A percentile compares a stretch with the other conserved stretches of the same genome.
Evolutionary conservation across 164 flowering plant genomes (phyloP).

Genomic region (Macadamia integrifolia): DNA sequence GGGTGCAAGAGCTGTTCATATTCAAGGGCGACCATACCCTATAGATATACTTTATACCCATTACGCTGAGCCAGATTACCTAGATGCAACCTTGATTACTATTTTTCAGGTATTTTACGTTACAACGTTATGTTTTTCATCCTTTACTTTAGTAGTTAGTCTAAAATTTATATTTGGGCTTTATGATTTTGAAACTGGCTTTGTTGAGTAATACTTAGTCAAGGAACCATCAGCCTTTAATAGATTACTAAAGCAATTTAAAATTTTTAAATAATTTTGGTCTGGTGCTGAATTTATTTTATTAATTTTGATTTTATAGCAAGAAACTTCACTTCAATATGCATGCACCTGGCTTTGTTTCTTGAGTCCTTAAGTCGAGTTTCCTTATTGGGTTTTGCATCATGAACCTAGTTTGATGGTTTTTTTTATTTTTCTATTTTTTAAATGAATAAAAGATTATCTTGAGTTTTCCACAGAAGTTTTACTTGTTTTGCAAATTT

Average conservation of each 20-base stretch:
- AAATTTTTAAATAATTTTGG: too few species aligned
- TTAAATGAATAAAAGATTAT: neutral
- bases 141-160: neutral
- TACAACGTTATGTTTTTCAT: neutral
- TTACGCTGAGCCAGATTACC: constrained; percentile 59
- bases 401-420: neutral
- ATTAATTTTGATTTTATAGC: too few species aligned
- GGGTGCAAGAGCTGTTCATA: constrained; percentile 87
- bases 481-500: neutral
- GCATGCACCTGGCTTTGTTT: neutral
- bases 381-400: neutral
- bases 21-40: constrained; percentile 83
- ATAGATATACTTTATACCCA: constrained; percentile 75
- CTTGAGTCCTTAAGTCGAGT: neutral
- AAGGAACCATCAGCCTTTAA: neutral
- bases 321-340: too few species aligned
- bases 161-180: neutral
- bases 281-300: too few species aligned
- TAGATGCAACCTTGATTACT: constrained; percentile 73
- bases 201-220: neutral
- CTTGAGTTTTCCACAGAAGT: neutral
- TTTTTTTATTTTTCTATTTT: neutral
- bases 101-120: constrained; percentile 71
- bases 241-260: too few species aligned
- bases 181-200: neutral